Base-by-base conservation (phyloP, 2,329 filamentous ascomycete species). In the Triangularia verruculosa region DNA sequence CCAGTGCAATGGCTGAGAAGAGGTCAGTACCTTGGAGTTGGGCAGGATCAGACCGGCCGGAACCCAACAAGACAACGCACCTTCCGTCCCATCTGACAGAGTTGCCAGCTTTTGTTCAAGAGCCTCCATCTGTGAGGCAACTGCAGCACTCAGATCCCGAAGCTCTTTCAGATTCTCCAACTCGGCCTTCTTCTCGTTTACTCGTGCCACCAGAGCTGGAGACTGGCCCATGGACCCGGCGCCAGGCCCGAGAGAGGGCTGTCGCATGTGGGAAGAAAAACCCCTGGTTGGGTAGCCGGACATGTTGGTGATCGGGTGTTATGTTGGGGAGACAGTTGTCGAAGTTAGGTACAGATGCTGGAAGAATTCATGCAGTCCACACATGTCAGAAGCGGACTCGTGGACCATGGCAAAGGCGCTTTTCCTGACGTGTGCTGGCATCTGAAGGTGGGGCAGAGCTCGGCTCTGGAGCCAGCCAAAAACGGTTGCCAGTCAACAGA, bases 111-210 rank as follows among this genome's bases (percentile, higher is more conserved):
- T 94, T 72, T 90, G 85, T 71, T 93, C 90, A 60, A 96, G 77
- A 65, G 87, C 86, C 73, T 93, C 89, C 90, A 96, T 95, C 75
- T 95, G 91, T 47, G 85, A 83, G 51, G 91, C 91, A 32, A 94
- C 83, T 1, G 89, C 90, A 22, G 89, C 90, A 70, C 90, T 94
- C 54, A 96, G 82, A 71, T 93, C 89, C 69, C 90, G 86, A 59
- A 96, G 78, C 74, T 95, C 88, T 73, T 86, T 89, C 63, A 95
- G 80, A 71, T 88, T 91, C 70, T 93, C 89, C 5, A 96, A 83
- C 75, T 96, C 92, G 61, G 88, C 86, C 76, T 90, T 92, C 81
- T 96, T 96, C 78, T 95, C 91, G 67, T 90, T 87, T 73, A 96
- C 92, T 67, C 91, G 89, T 53, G 89, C 86, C 59, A 90, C 78